phyloP scores from a whole-genome alignment of 2,329 filamentous ascomycete genomes.

The Sporothrix variecibatus region DNA sequence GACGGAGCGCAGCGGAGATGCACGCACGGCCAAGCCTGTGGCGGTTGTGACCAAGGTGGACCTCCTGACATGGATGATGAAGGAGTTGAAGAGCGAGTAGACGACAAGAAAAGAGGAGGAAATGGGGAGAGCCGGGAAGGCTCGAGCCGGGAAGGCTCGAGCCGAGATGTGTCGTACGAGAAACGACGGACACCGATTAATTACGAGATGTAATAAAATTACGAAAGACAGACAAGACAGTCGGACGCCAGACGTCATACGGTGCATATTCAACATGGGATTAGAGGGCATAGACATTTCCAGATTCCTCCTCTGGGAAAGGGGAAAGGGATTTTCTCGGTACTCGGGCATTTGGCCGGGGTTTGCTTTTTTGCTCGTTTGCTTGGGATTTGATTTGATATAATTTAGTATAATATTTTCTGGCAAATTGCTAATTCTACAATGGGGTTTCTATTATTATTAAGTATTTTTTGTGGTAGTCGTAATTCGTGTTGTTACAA shows the following conservation, averaged over 20 bases:
- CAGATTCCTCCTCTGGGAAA: slow-evolving; percentile 20
- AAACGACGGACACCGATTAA: neutral
- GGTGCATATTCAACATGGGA: slow-evolving; percentile 22
- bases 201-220: neutral
- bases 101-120: neutral
- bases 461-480: neutral
- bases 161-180: neutral
- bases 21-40: slow-evolving; percentile 69
- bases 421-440: neutral
- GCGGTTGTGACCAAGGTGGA: slow-evolving; percentile 97
- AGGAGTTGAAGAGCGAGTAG: slow-evolving; percentile 48
- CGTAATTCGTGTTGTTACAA: slow-evolving; percentile 6
- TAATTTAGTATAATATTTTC: neutral
- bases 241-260: neutral
- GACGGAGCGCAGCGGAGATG: slow-evolving; percentile 68
- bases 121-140: neutral
- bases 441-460: slow-evolving; percentile 1
- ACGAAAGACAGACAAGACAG: neutral
- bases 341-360: slow-evolving; percentile 12
- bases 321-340: neutral
- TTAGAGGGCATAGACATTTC: neutral
- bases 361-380: neutral
- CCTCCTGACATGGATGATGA: slow-evolving; percentile 87
- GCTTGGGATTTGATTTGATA: slow-evolving; percentile 8
- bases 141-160: too few relatives aligned